Evolutionary conservation across 805 yeast genomes (phyloP), one percentile per base, ranked within the genome.

Genomic region (Candida oleophila): DNA sequence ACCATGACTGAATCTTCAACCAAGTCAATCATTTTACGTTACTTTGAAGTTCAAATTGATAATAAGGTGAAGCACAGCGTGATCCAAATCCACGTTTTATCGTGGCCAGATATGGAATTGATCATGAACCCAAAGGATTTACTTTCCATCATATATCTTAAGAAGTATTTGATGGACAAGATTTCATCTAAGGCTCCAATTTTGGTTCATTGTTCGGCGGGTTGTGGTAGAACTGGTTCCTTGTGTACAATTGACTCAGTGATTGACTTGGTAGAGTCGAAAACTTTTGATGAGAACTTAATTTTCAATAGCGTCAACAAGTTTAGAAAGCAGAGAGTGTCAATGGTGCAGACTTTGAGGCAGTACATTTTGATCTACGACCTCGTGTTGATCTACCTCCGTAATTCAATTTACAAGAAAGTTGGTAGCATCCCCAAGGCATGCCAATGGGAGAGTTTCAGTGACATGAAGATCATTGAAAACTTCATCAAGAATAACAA

Each of bases 161-260:
- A 68, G 55, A 48, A 49, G 9, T 34, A 50, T 25, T 18, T 62
- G 15, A 45, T 54, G 37, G 43, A 52, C 1, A 20, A 12, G 11
- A 41, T 47, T 11, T 42, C 25, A 5, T 41, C 40, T 12, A 43
- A 19, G 15, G 54, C 76, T 0, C 92, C 94, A 18, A 75, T 83
- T 4, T 61, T 89, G 40, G 87, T 87, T 21, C 98, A 92, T 65
- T 92, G 99, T 60, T 89, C 96, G 4, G 98, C 98, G 1, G 99
- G 99, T 0, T 90, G 96, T 60, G 99, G 99, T 16, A 73, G 99
- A 48, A 89, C 98, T 0, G 99, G 99, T 2, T 87, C 96, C 1
- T 66, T 69, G 38, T 64, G 69, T 39, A 60, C 72, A 14, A 54
- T 69, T 21, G 76, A 72, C 53, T 59, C 72, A 12, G 51, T 71